Percentiles rank a stretch among this genome's conserved stretches.
Evolutionary conservation across 768 basidiomycete genomes (phyloP).

Genomic region (Boletus barrowsii): DNA sequence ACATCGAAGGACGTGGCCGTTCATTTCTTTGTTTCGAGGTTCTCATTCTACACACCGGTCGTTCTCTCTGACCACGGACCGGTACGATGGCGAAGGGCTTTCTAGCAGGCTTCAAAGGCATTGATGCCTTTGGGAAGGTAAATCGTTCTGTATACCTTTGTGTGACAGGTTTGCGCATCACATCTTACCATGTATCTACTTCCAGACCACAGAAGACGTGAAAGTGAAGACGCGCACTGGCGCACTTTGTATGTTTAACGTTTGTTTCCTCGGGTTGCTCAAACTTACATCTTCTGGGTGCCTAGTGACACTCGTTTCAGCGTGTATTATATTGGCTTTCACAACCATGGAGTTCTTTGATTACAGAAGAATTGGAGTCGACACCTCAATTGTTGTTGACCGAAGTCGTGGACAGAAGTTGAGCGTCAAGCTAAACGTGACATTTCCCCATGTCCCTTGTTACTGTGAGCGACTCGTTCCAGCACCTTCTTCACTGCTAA

Average conservation of each 20-base stretch:
- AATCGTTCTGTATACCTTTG: conserved; percentile 11
- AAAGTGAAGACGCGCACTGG: conserved; percentile 97
- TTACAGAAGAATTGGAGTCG: conserved; percentile 81
- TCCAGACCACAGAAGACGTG: conserved; percentile 96
- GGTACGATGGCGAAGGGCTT: conserved; percentile 73
- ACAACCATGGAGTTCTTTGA: conserved; percentile 94
- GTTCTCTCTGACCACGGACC: conserved; percentile 19
- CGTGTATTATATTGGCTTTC: conserved; percentile 88
- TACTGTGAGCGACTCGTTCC: conserved; percentile 66
- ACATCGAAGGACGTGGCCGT: background rate
- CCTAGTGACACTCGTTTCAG: conserved; percentile 86
- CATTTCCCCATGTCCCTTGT: conserved; percentile 96
- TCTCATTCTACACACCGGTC: conserved; percentile 12
- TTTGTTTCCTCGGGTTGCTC: background rate
- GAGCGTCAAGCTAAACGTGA: conserved; percentile 86
- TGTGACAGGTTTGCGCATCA: conserved; percentile 6
- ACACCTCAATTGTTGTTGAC: conserved; percentile 94
- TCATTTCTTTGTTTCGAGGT: background rate
- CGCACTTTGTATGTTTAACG: conserved; percentile 68
- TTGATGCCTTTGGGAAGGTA: conserved; percentile 99
- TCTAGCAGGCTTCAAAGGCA: conserved; percentile 75
- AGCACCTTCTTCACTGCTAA: background rate
- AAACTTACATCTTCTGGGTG: conserved; percentile 5
- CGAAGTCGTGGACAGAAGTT: conserved; percentile 92
- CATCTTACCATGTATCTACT: conserved; percentile 7